Percentiles rank a stretch among this genome's conserved stretches.
phyloP scores from a whole-genome alignment of 139 green algal genomes.

The Yamagishiella unicocca region DNA sequence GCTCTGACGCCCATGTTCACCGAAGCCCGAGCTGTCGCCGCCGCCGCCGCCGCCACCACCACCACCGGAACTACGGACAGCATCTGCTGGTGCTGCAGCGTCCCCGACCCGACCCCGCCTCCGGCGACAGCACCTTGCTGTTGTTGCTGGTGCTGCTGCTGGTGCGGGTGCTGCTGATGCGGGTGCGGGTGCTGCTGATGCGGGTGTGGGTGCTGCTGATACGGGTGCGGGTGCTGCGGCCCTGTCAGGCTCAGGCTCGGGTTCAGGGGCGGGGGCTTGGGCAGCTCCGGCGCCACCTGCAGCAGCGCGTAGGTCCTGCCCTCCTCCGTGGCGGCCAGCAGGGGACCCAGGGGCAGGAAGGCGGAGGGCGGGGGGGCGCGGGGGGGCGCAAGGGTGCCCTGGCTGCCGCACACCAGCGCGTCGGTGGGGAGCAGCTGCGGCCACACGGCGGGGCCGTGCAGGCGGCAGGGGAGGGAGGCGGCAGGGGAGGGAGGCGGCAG shows the following conservation, averaged over 20 bases:
- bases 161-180: no score
- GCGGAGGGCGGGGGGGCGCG: not conserved
- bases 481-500: not conserved
- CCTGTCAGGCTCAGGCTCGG: no score
- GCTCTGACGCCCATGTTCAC: no score
- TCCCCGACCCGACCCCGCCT: no score
- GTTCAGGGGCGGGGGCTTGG: no score
- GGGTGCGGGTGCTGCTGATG: not conserved
- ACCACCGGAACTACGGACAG: no score
- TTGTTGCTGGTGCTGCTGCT: no score
- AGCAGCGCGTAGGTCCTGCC: conserved; percentile 13
- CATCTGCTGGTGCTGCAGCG: no score
- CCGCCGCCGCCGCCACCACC: no score
- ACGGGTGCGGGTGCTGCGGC: not conserved
- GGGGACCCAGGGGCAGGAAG: conserved; percentile 17
- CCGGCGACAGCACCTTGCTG: no score
- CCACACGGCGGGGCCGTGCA: no score
- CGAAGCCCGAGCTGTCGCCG: no score
- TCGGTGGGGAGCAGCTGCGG: conserved; percentile 29
- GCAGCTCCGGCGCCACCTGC: not conserved
- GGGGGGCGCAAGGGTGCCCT: conserved; percentile 17
- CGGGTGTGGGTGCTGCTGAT: not conserved
- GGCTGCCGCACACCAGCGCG: conserved; percentile 21
- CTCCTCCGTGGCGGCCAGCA: conserved; percentile 19
- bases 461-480: not conserved